Conservation (phyloP, 2,329 filamentous ascomycete species). For the Xylariaceae sp. region DNA sequence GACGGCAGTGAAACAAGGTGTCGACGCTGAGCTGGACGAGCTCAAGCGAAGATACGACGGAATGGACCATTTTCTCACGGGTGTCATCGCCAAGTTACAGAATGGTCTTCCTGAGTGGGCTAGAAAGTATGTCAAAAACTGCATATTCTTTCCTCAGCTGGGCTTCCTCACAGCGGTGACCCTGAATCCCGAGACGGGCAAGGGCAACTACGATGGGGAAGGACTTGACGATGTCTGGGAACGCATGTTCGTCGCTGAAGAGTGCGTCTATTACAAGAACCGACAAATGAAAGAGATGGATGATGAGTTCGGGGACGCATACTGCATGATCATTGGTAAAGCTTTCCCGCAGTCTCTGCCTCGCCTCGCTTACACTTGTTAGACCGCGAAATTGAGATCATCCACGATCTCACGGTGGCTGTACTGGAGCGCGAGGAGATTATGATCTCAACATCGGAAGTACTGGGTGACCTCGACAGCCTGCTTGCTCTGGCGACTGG, state of each 20-base stretch:
- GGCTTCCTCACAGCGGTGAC: conserved; percentile 79
- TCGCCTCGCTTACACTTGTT: conserved; percentile 6
- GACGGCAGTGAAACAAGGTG: conserved; percentile 63
- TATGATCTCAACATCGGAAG: conserved; percentile 63
- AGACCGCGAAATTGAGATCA: conserved; percentile 86
- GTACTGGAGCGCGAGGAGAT: conserved; percentile 62
- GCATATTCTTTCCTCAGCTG: conserved; percentile 84
- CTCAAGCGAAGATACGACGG: conserved; percentile 73
- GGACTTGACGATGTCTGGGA: conserved; percentile 60
- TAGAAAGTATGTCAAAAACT: conserved; percentile 53
- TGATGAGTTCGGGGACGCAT: conserved; percentile 73
- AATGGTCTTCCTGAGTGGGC: conserved; percentile 54
- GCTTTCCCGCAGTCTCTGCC: neutral
- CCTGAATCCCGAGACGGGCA: conserved; percentile 49
- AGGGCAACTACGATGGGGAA: conserved; percentile 56
- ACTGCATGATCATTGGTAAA: conserved; percentile 72
- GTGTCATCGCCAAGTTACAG: conserved; percentile 58
- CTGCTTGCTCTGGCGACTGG: conserved; percentile 72
- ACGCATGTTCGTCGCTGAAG: conserved; percentile 65
- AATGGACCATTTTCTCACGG: conserved; percentile 64
- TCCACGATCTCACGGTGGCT: conserved; percentile 65
- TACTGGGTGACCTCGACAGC: conserved; percentile 82
- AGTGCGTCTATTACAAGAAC: conserved; percentile 80
- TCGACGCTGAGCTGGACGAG: conserved; percentile 68
- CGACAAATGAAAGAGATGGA: conserved; percentile 74